Evolutionary conservation across 2,329 filamentous ascomycete species (phyloP).

Genomic region (Fusarium sp.): DNA sequence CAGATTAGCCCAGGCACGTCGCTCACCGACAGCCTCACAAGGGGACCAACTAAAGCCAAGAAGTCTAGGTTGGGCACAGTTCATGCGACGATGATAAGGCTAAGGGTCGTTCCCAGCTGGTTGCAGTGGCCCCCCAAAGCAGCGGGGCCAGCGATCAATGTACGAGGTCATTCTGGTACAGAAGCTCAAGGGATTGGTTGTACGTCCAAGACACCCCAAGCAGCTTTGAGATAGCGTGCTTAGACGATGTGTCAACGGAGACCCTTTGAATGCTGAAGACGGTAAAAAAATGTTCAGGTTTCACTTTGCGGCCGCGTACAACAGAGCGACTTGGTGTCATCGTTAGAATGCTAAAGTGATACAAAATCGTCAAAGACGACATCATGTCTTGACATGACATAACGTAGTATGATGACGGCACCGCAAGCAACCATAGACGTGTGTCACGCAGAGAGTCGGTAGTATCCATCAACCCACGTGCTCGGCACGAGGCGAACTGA

Average conservation of each 20-base stretch:
- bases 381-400: neutral
- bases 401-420: neutral
- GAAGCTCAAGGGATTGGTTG: conserved; percentile 1
- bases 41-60: conserved; percentile 4
- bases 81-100: conserved; percentile 21
- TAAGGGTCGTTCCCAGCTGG: conserved; percentile 26
- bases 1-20: neutral
- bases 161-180: conserved; percentile 7
- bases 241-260: conserved; percentile 7
- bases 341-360: neutral
- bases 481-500: conserved; percentile 3
- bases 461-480: conserved; percentile 17
- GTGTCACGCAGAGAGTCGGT: conserved; percentile 23
- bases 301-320: conserved; percentile 10
- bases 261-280: neutral
- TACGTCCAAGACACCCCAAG: conserved; percentile 7
- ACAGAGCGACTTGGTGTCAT: conserved; percentile 2
- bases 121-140: conserved; percentile 5
- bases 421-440: conserved; percentile 9
- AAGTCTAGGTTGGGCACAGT: conserved; percentile 12
- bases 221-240: conserved; percentile 11
- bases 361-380: conserved; percentile 2
- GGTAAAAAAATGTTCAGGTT: neutral
- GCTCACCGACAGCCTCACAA: conserved; percentile 24
- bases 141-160: neutral